phyloP scores from a whole-genome alignment of 2,329 filamentous ascomycete species.

The Ascochyta koolunga region DNA sequence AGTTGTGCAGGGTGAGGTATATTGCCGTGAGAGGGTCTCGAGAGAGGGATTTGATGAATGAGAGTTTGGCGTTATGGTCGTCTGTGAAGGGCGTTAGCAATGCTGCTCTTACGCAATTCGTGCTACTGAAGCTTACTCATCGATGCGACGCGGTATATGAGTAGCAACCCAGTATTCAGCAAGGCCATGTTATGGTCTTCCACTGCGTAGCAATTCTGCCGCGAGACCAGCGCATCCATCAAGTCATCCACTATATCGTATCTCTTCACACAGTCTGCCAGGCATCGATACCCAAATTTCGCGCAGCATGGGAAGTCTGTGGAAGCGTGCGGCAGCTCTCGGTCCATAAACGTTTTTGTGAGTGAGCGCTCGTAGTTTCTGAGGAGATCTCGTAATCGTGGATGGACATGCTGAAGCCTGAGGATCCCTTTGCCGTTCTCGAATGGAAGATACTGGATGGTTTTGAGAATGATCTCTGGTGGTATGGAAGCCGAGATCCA shows the following conservation, averaged over 20 bases:
- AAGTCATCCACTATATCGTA: slow-evolving; percentile 42
- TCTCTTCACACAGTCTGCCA: slow-evolving; percentile 32
- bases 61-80: slow-evolving; percentile 18
- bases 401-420: slow-evolving; percentile 26
- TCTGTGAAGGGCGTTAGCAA: slow-evolving; percentile 22
- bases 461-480: slow-evolving; percentile 35
- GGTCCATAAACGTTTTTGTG: slow-evolving; percentile 27
- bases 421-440: slow-evolving; percentile 26
- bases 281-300: slow-evolving; percentile 28
- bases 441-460: slow-evolving; percentile 35
- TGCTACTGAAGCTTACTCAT: slow-evolving; percentile 19
- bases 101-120: neutral
- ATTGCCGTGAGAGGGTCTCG: slow-evolving; percentile 35
- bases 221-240: slow-evolving; percentile 36
- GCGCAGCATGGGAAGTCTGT: slow-evolving; percentile 33
- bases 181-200: slow-evolving; percentile 33
- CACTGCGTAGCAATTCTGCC: slow-evolving; percentile 35
- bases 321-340: slow-evolving; percentile 35
- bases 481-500: slow-evolving; percentile 30
- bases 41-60: slow-evolving; percentile 30
- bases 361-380: slow-evolving; percentile 35
- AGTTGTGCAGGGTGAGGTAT: slow-evolving; percentile 36
- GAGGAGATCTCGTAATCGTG: slow-evolving; percentile 27
- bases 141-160: slow-evolving; percentile 31
- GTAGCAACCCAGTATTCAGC: slow-evolving; percentile 34